Conservation (phyloP, 2,329 filamentous ascomycete species). For the Botrytis elliptica region DNA sequence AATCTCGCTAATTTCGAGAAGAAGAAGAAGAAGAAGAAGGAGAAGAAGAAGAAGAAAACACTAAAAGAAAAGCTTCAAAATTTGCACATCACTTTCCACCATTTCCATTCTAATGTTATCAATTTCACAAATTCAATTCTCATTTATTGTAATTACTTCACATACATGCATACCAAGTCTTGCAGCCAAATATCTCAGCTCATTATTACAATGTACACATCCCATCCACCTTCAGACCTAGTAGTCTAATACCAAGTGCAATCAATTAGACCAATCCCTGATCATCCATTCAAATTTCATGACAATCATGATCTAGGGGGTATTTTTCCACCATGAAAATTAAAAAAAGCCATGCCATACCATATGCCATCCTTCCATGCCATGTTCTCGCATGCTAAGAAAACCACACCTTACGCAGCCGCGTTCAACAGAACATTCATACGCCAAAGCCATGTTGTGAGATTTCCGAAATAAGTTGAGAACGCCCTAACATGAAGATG, state of each 20-base stretch:
- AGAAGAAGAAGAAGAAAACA: too few species aligned
- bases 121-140: background rate
- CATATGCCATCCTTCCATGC: background rate
- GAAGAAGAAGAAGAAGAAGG: too few species aligned
- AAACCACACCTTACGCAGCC: background rate
- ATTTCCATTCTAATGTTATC: background rate
- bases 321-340: background rate
- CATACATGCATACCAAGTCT: background rate
- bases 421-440: background rate
- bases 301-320: background rate
- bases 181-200: background rate
- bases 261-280: background rate
- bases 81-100: background rate
- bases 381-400: background rate
- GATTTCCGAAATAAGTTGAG: background rate
- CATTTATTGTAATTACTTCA: background rate
- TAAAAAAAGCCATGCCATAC: background rate
- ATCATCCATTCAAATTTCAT: constrained; percentile 9
- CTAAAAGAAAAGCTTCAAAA: too few species aligned
- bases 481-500: background rate
- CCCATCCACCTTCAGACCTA: background rate
- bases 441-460: constrained; percentile 15
- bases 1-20: too few species aligned
- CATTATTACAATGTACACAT: background rate
- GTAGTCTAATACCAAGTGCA: background rate